These are phyloP conservation scores for Crassisporium funariophilum DNA, from an alignment of 768 basidiomycete species.

Conservation along the genomic window DNA sequence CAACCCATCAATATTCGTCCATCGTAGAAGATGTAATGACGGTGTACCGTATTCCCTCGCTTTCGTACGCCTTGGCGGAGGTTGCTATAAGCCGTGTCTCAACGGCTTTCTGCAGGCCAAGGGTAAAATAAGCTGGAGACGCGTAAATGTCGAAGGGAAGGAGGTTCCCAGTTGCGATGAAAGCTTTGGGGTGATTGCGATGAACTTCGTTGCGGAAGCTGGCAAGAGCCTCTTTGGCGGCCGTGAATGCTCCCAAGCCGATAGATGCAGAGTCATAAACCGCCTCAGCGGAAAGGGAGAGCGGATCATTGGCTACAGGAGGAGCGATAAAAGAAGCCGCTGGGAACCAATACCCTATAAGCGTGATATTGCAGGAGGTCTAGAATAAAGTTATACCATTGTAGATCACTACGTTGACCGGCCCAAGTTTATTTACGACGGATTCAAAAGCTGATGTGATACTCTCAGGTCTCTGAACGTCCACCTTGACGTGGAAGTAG, in stretches of 20 bases:
- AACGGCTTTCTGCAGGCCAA: conserved; percentile 27
- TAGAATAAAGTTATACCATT: conserved; percentile 35
- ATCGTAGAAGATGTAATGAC: not conserved
- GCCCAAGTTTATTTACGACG: conserved; percentile 39
- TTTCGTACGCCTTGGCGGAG: conserved; percentile 22
- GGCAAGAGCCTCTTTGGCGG: conserved; percentile 28
- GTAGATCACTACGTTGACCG: conserved; percentile 47
- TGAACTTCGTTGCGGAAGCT: conserved; percentile 26
- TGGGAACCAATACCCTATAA: conserved; percentile 1
- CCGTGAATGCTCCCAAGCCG: conserved; percentile 21
- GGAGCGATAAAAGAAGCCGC: conserved; percentile 17
- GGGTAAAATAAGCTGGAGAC: conserved; percentile 9
- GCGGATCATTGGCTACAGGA: conserved; percentile 18
- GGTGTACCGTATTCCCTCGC: conserved; percentile 21
- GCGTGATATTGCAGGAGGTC: not conserved
- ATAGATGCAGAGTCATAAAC: conserved; percentile 17
- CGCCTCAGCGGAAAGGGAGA: conserved; percentile 23
- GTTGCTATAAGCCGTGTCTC: conserved; percentile 24
- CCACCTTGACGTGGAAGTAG: conserved; percentile 37
- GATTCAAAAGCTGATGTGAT: conserved; percentile 38
- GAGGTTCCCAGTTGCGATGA: conserved; percentile 34
- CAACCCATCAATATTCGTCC: not conserved
- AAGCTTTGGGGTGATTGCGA: conserved; percentile 27
- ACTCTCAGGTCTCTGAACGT: conserved; percentile 34
- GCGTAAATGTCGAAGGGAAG: conserved; percentile 23